Conservation (phyloP, 148 eudicot genomes). For the Nepenthes mirabilis region DNA sequence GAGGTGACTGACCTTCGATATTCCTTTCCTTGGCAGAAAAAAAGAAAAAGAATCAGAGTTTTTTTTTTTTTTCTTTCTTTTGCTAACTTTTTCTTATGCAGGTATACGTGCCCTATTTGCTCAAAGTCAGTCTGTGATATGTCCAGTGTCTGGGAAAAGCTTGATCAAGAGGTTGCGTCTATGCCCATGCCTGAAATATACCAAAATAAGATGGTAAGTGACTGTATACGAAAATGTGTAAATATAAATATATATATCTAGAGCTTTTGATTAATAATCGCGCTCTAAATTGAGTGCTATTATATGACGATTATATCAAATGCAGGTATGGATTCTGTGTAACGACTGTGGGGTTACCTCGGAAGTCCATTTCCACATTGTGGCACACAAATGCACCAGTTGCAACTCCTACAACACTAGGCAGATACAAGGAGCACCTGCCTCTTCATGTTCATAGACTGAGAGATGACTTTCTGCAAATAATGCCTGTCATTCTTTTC, state of each 20-base stretch:
- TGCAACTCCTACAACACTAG: slow-evolving; percentile 75
- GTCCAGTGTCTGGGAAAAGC: slow-evolving; percentile 38
- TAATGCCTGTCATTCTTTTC: too few species aligned
- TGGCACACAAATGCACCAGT: slow-evolving; percentile 51
- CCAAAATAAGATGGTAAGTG: slow-evolving; percentile 44
- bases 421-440: slow-evolving; percentile 31
- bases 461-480: too few species aligned
- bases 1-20: too few species aligned
- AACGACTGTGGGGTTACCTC: slow-evolving; percentile 61
- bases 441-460: slow-evolving; percentile 9
- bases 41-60: too few species aligned
- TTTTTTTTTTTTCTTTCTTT: too few species aligned
- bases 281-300: neutral
- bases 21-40: too few species aligned
- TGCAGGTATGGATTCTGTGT: slow-evolving; percentile 65
- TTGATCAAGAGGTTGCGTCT: slow-evolving; percentile 47
- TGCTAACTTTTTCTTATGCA: slow-evolving; percentile 7
- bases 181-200: slow-evolving; percentile 46
- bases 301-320: neutral
- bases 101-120: slow-evolving; percentile 47
- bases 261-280: too few species aligned
- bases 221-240: neutral
- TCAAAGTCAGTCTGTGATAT: slow-evolving; percentile 41
- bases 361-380: slow-evolving; percentile 44
- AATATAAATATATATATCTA: too few species aligned